phyloP scores from a whole-genome alignment of 495 filamentous ascomycete genomes.

The Podospora pseudoanserina region DNA sequence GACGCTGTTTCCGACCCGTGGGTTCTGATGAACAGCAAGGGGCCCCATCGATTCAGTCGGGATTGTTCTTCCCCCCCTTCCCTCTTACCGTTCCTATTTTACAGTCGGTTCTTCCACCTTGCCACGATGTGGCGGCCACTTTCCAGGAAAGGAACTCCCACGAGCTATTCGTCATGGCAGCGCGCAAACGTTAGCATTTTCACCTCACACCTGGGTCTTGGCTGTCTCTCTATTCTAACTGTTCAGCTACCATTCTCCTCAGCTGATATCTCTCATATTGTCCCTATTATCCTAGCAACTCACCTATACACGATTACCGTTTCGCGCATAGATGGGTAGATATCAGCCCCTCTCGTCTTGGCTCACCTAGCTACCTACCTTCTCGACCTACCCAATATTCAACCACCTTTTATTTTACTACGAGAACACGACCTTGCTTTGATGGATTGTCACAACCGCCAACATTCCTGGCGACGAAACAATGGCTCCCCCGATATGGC shows the following conservation, averaged over 20 bases:
- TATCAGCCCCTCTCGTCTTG: background rate
- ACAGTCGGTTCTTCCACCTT: background rate
- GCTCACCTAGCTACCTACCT: background rate
- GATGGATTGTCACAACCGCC: background rate
- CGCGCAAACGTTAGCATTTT: background rate
- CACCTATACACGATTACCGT: background rate
- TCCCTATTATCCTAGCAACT: background rate
- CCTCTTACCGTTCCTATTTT: background rate
- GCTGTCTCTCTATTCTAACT: background rate
- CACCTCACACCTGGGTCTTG: background rate
- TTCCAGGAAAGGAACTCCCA: background rate
- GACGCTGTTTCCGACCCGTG: background rate
- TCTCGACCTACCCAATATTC: no score
- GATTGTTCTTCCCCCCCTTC: background rate
- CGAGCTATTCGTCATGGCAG: background rate
- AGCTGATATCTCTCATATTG: background rate
- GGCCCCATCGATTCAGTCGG: background rate
- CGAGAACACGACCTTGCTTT: background rate
- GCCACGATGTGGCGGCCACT: background rate
- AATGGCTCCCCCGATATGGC: conserved; percentile 18
- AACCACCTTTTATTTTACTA: background rate
- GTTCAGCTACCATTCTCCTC: background rate
- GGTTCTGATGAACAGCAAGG: background rate
- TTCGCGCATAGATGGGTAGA: background rate
- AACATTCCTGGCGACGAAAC: background rate